Conservation (phyloP, 257 asterid genomes). For the Capsicum rhomboideum region DNA sequence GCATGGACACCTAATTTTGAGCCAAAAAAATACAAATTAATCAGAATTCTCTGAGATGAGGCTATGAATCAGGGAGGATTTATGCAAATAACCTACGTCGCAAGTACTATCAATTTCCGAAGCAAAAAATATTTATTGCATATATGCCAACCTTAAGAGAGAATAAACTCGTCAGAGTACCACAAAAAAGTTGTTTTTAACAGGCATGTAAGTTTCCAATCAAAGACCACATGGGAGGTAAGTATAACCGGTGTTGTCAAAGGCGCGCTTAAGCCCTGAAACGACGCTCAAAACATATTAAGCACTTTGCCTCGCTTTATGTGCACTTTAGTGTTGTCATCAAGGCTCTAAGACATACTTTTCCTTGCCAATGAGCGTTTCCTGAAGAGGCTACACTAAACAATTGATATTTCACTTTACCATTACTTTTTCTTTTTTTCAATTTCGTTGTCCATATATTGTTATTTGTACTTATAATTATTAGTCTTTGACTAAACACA, state of each 20-base stretch:
- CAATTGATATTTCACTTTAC: neutral
- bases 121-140: neutral
- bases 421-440: too few relatives aligned
- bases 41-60: neutral
- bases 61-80: neutral
- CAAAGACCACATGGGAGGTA: neutral
- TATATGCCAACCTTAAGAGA: neutral
- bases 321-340: neutral
- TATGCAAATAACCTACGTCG: neutral
- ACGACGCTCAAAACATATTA: neutral
- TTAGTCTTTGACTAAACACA: neutral
- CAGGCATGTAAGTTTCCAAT: neutral
- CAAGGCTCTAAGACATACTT: neutral
- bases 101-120: neutral
- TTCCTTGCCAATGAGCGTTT: neutral
- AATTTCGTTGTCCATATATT: neutral
- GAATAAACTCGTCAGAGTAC: neutral
- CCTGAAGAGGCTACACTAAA: neutral
- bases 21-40: neutral
- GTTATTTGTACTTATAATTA: neutral
- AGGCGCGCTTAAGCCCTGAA: neutral
- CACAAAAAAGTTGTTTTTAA: neutral
- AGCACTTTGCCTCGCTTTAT: neutral
- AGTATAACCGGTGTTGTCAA: neutral
- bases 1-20: conserved; percentile 30